Conservation (phyloP, 2,329 filamentous ascomycete genomes). For the Cercospora sp. region DNA sequence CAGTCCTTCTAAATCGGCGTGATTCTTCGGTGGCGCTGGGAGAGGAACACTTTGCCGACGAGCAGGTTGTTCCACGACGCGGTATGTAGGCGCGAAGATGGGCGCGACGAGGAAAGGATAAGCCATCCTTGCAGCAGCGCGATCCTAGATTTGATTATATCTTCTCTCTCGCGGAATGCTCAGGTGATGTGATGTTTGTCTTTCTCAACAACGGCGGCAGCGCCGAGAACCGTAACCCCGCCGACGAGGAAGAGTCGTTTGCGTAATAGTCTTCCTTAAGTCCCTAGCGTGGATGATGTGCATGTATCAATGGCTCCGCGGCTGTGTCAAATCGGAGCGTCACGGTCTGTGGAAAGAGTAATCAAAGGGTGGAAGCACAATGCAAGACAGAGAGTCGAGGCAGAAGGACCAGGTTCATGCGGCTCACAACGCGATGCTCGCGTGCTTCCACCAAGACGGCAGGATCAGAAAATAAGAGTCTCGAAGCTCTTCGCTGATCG, state of each 20-base stretch:
- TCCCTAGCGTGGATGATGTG: background rate
- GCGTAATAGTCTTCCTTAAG: background rate
- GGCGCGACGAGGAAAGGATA: conserved; percentile 14
- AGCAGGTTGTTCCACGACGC: background rate
- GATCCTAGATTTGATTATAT: background rate
- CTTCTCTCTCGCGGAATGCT: background rate
- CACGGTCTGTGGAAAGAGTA: background rate
- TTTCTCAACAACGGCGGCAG: background rate
- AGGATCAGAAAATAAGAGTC: conserved; percentile 3
- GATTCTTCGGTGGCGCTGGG: background rate
- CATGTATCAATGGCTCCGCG: background rate
- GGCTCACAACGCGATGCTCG: background rate
- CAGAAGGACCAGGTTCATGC: background rate
- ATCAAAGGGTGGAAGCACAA: background rate
- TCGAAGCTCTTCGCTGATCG: conserved; percentile 1
- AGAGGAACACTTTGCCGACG: conserved; percentile 9
- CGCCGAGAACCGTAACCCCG: conserved; percentile 1
- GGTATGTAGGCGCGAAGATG: background rate
- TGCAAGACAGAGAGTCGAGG: background rate
- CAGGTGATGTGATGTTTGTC: background rate
- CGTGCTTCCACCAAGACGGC: background rate
- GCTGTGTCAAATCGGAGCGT: background rate
- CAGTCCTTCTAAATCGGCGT: conserved; percentile 8
- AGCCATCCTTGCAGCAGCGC: background rate
- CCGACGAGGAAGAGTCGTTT: background rate